These are phyloP conservation scores for Wallacemonas sp. DNA, from an alignment of 208 protist species.

Conservation along the genomic window DNA sequence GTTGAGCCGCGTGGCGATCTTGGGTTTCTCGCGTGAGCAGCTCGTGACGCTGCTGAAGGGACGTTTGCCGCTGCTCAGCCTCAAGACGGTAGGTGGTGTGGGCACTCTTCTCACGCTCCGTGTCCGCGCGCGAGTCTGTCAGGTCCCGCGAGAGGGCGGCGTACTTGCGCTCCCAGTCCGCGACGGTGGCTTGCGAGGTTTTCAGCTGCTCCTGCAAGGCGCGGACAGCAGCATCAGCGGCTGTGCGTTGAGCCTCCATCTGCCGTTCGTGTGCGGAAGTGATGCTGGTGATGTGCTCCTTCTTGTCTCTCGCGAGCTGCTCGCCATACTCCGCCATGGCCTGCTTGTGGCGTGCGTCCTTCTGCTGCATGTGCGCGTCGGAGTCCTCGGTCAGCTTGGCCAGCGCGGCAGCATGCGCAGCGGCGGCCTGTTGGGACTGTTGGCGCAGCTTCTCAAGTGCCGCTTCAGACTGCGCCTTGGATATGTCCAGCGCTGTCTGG, in stretches of 20 bases:
- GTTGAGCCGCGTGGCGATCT: constrained; percentile 27
- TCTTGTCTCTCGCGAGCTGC: constrained; percentile 19
- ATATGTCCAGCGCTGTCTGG: constrained; percentile 22
- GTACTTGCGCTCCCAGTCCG: constrained; percentile 15
- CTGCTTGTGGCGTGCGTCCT: constrained; percentile 17
- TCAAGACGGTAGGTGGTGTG: constrained; percentile 18
- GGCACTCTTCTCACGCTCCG: constrained; percentile 28
- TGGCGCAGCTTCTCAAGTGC: constrained; percentile 25
- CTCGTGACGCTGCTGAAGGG: constrained; percentile 22
- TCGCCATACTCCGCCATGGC: constrained; percentile 18
- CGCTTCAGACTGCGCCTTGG: constrained; percentile 19
- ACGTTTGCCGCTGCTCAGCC: constrained; percentile 24
- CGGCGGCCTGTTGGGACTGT: constrained; percentile 16
- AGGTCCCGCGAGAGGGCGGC: neutral
- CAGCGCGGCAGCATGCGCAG: constrained; percentile 15
- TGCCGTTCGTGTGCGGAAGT: constrained; percentile 9
- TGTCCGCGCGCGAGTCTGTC: constrained; percentile 12
- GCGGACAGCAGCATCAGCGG: constrained; percentile 12
- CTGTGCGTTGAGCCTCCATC: constrained; percentile 7
- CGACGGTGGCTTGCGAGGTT: constrained; percentile 3
- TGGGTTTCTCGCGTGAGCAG: constrained; percentile 16
- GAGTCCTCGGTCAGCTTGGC: constrained; percentile 14
- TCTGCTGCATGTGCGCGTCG: constrained; percentile 11
- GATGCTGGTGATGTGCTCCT: constrained; percentile 10
- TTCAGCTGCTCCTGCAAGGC: constrained; percentile 18